Base-by-base conservation (phyloP, 2,329 filamentous ascomycete genomes). In the Ophiostoma montium region DNA sequence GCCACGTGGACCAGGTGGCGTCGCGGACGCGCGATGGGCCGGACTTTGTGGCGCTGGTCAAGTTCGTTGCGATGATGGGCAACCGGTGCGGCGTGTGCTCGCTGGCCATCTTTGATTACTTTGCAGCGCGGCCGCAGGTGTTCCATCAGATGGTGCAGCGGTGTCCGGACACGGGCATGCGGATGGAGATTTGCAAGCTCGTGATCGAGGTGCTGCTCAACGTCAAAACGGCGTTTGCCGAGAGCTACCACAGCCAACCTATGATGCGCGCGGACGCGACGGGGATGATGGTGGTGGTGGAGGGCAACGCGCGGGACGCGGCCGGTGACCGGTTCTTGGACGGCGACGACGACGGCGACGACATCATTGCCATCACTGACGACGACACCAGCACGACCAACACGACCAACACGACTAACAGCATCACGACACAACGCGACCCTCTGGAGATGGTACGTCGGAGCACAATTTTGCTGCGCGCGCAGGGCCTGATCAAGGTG, bases 1-100 rank as follows among this genome's bases (percentile, higher is more conserved):
- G 75, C 46, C 84, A 90, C 56, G 65, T 94, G 35, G 83, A 89
- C 56, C 84, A 90, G 59, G 72, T 94, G 38, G 74, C 85, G 12
- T 77, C 82, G 42, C 76, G 86, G 50, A 72, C 77, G 4, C 86
- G 84, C 61, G 83, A 88, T 36, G 60, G 76, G 2, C 73, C 79
- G 0, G 75, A 83, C 38, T 80, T 83, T 47, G 67, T 76, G 46
- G 59, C 61, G 2, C 66, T 78, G 27, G 55, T 74, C 2, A 45
- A 49, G 11, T 50, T 50, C 23, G 59, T 84, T 13, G 63, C 67
- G 12, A 67, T 67, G 18, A 68, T 76, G 33, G 71, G 76, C 38
- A 57, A 65, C 11, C 64, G 63, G 16, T 78, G 74, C 52, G 65
- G 69, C 19, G 58, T 70, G 47, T 84, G 80, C 59, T 77, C 77